Evolutionary conservation across 2,329 filamentous ascomycete species (phyloP).

Genomic region (Paecilomyces formosus): DNA sequence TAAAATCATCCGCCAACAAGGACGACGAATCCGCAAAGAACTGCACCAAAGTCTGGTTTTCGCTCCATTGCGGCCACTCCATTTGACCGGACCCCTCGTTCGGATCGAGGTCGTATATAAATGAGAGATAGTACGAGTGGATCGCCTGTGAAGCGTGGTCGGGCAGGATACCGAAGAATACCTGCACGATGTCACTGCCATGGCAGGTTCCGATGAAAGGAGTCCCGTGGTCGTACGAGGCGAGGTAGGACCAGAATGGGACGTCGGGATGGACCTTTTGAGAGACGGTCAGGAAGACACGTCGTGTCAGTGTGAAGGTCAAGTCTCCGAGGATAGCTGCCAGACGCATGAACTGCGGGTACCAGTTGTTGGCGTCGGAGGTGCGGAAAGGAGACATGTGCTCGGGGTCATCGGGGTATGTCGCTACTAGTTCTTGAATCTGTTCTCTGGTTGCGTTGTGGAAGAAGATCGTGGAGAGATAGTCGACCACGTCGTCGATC

Average conservation of each 20-base stretch:
- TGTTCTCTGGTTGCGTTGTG: constrained; percentile 55
- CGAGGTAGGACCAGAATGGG: constrained; percentile 66
- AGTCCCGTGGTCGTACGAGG: constrained; percentile 63
- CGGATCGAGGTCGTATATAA: constrained; percentile 63
- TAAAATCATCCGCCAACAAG: neutral
- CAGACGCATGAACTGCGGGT: constrained; percentile 69
- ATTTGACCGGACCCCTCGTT: constrained; percentile 26
- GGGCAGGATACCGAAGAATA: constrained; percentile 58
- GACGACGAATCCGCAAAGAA: neutral
- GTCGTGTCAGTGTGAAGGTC: constrained; percentile 63
- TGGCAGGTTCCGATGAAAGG: constrained; percentile 72
- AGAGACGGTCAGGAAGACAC: constrained; percentile 57
- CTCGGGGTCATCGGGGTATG: constrained; percentile 52
- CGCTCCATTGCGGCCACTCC: neutral
- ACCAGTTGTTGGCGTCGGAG: constrained; percentile 59
- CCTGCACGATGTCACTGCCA: constrained; percentile 59
- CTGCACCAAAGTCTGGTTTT: neutral
- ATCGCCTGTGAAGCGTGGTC: constrained; percentile 56
- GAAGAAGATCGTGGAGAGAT: constrained; percentile 50
- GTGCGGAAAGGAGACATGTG: constrained; percentile 68
- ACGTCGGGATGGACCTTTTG: constrained; percentile 44
- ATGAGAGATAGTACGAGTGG: constrained; percentile 65
- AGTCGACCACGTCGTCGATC: constrained; percentile 51
- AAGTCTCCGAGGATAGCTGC: constrained; percentile 70
- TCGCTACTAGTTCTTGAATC: constrained; percentile 48